phyloP scores from a whole-genome alignment of 129 eudicot genomes.

The Sambucus nigra region DNA sequence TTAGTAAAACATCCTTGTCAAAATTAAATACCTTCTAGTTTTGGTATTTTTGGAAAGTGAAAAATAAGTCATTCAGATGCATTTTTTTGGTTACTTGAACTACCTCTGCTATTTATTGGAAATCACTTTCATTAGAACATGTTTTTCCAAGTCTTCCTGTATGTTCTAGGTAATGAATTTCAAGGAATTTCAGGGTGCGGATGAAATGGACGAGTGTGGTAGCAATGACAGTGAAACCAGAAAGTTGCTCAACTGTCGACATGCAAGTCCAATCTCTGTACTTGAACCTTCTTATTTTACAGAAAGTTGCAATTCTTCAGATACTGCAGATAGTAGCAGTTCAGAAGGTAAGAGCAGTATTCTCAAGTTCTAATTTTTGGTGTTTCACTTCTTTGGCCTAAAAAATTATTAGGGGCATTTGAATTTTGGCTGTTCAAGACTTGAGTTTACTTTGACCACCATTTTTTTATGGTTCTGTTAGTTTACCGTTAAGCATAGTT shows the following conservation, averaged over 20 bases:
- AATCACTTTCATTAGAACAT: background rate
- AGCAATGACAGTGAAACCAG: conserved; percentile 25
- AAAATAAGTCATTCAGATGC: background rate
- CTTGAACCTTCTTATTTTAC: conserved; percentile 57
- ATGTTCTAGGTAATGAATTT: background rate
- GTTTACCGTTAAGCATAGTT: too few relatives aligned
- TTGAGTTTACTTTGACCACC: too few relatives aligned
- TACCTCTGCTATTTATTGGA: background rate
- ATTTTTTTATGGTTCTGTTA: too few relatives aligned
- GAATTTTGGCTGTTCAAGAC: too few relatives aligned
- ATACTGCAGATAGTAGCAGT: conserved; percentile 36
- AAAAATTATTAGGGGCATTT: too few relatives aligned
- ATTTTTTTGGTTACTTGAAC: background rate
- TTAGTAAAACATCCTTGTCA: background rate
- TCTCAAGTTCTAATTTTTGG: background rate
- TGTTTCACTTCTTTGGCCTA: too few relatives aligned
- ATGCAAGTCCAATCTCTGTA: conserved; percentile 75
- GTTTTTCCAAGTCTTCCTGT: background rate
- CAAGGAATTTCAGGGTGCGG: conserved; percentile 24
- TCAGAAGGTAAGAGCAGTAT: conserved; percentile 31
- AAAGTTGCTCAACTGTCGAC: conserved; percentile 29
- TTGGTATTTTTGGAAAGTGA: background rate
- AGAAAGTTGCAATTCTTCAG: conserved; percentile 69
- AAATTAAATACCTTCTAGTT: background rate
- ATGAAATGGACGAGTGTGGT: conserved; percentile 18